These are phyloP conservation scores for Dalbergia oliveri DNA, from an alignment of 306 rosid species.

Conservation along the genomic window DNA sequence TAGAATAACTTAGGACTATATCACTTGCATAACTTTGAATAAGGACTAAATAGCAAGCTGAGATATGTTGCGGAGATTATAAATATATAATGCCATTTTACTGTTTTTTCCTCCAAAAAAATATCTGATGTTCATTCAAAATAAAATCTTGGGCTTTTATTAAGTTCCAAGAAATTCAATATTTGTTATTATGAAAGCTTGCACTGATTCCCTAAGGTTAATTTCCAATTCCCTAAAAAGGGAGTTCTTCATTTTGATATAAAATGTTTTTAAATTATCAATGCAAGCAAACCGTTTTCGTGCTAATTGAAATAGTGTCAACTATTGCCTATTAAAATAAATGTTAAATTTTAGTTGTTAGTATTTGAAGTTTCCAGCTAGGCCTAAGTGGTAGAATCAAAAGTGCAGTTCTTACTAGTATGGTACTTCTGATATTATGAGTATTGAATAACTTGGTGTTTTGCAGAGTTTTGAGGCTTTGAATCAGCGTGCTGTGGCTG, in stretches of 20 bases:
- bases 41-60: background rate
- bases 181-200: constrained; percentile 23
- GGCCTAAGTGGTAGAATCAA: background rate
- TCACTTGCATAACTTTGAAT: background rate
- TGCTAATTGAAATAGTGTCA: constrained; percentile 38
- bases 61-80: background rate
- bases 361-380: background rate
- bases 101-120: background rate
- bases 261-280: background rate
- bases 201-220: constrained; percentile 1
- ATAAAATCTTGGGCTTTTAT: background rate
- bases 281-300: constrained; percentile 28
- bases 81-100: background rate
- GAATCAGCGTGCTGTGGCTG: constrained; percentile 97
- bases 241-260: constrained; percentile 17
- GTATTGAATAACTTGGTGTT: constrained; percentile 1
- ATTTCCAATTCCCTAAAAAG: background rate
- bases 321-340: constrained; percentile 27
- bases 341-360: background rate
- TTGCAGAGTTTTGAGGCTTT: constrained; percentile 93
- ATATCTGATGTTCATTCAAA: background rate
- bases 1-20: constrained; percentile 12
- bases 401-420: constrained; percentile 14
- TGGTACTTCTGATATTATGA: constrained; percentile 12
- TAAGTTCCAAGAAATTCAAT: background rate